Conservation (phyloP, 805 yeast species). For the Candida suzukii region DNA sequence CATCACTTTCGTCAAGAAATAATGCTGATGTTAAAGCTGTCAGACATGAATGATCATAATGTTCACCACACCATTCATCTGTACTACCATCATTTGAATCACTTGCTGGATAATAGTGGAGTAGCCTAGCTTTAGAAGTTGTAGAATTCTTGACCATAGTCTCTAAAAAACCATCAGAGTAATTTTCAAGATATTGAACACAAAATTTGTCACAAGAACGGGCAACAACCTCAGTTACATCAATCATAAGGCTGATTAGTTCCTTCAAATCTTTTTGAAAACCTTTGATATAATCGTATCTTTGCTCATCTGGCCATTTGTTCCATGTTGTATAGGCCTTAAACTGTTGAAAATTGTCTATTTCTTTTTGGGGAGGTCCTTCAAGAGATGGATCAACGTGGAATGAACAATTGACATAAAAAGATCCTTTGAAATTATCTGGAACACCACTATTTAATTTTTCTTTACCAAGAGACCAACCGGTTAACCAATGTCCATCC, state of each 20-base stretch:
- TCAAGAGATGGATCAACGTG: slow-evolving; percentile 35
- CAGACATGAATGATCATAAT: slow-evolving; percentile 51
- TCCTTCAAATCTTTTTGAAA: slow-evolving; percentile 32
- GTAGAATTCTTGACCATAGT: slow-evolving; percentile 41
- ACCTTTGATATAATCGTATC: slow-evolving; percentile 18
- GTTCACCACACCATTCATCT: slow-evolving; percentile 56
- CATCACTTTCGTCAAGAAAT: slow-evolving; percentile 32
- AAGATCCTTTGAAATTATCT: slow-evolving; percentile 50
- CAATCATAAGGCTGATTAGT: slow-evolving; percentile 38
- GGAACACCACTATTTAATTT: slow-evolving; percentile 35
- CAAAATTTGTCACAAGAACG: slow-evolving; percentile 44
- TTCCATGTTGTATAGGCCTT: slow-evolving; percentile 42
- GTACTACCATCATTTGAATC: slow-evolving; percentile 5
- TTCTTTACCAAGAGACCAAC: slow-evolving; percentile 59
- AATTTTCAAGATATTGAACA: slow-evolving; percentile 17
- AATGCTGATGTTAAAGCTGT: slow-evolving; percentile 54
- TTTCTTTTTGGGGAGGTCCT: slow-evolving; percentile 35
- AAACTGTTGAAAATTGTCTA: slow-evolving; percentile 24
- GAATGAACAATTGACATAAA: slow-evolving; percentile 52
- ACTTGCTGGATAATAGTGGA: slow-evolving; percentile 45
- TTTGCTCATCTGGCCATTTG: slow-evolving; percentile 40
- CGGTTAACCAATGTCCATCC: slow-evolving; percentile 46
- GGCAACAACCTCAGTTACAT: slow-evolving; percentile 44
- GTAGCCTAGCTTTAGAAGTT: slow-evolving; percentile 49
- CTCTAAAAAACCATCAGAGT: slow-evolving; percentile 32